Evolutionary conservation across 495 filamentous ascomycete species (phyloP).

Genomic region (Neurospora sp.): DNA sequence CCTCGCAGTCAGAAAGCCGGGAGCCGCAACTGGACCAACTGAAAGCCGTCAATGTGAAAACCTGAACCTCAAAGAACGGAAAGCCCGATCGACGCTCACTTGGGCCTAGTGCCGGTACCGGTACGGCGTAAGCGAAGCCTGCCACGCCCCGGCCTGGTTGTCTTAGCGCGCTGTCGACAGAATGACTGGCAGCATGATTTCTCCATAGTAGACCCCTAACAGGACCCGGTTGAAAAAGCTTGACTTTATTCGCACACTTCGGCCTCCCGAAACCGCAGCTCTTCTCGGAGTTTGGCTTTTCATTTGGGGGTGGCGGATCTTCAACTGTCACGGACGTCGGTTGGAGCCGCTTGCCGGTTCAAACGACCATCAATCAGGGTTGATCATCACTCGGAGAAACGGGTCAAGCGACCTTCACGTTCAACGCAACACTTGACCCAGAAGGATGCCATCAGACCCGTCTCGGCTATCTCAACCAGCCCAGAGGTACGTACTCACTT

Average conservation of each 20-base stretch:
- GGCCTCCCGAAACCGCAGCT: neutral
- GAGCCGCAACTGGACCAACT: neutral
- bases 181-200: neutral
- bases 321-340: neutral
- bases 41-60: neutral
- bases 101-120: neutral
- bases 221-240: neutral
- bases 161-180: neutral
- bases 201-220: neutral
- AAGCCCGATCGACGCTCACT: neutral
- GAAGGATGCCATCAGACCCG: neutral
- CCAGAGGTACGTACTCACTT: neutral
- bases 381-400: neutral
- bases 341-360: neutral
- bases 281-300: neutral
- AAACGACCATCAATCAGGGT: neutral
- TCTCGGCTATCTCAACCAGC: neutral
- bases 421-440: neutral
- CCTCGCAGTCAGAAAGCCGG: neutral
- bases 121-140: neutral
- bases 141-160: neutral
- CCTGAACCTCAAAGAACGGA: neutral
- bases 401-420: neutral
- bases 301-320: neutral
- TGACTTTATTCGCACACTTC: neutral